Evolutionary conservation across 805 yeast species (phyloP).

Genomic region (Pichia pseudocactophila): DNA sequence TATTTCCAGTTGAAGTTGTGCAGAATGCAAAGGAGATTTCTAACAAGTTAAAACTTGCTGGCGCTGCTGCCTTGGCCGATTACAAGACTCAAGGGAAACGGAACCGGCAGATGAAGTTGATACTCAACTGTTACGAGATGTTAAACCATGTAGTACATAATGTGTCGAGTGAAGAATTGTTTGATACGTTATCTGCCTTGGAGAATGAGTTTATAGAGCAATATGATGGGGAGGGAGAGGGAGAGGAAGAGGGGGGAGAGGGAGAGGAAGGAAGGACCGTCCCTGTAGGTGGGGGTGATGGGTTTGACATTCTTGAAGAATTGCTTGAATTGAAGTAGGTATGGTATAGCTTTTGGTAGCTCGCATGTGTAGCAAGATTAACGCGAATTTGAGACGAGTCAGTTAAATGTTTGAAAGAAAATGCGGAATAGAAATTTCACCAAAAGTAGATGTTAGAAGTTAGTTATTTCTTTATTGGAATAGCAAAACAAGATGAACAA

Average conservation of each 20-base stretch:
- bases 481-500: too few species aligned
- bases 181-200: not conserved
- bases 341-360: too few species aligned
- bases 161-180: not conserved
- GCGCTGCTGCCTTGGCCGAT: not conserved
- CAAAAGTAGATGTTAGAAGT: too few species aligned
- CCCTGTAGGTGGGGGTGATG: too few species aligned
- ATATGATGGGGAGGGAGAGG: not conserved
- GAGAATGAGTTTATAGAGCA: constrained; percentile 2
- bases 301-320: too few species aligned
- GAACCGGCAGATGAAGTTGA: constrained; percentile 1
- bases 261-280: not conserved
- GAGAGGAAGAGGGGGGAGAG: not conserved
- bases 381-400: not conserved
- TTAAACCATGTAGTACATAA: constrained; percentile 2
- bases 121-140: constrained; percentile 2
- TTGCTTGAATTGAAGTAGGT: too few species aligned
- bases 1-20: constrained; percentile 22
- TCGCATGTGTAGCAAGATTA: not conserved
- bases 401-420: too few species aligned
- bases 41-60: constrained; percentile 7
- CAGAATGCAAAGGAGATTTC: constrained; percentile 24
- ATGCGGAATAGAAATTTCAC: too few species aligned
- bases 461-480: too few species aligned
- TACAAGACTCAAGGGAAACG: not conserved